Evolutionary conservation across 495 filamentous ascomycete species (phyloP).

Genomic region (Aspergillus steynii): DNA sequence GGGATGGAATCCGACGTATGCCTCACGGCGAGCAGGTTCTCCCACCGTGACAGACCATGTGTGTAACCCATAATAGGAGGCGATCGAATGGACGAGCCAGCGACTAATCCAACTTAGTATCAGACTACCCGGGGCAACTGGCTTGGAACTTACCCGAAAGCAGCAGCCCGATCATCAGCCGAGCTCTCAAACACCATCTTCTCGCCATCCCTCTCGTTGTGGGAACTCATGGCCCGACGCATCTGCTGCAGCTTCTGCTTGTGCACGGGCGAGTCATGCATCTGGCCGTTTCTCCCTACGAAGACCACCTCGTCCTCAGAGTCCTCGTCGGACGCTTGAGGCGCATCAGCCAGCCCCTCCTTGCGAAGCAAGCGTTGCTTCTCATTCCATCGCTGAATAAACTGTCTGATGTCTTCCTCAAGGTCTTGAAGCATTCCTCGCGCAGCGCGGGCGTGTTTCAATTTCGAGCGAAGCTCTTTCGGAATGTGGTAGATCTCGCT

Average conservation of each 20-base stretch:
- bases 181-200: constrained; percentile 78
- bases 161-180: constrained; percentile 70
- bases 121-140: neutral
- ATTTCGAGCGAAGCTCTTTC: constrained; percentile 54
- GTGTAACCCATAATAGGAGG: constrained; percentile 85
- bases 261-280: constrained; percentile 60
- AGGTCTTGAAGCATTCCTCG: constrained; percentile 64
- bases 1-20: constrained; percentile 78
- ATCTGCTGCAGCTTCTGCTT: constrained; percentile 32
- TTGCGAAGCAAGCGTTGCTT: constrained; percentile 38
- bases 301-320: constrained; percentile 94
- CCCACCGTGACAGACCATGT: constrained; percentile 81
- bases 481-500: constrained; percentile 47
- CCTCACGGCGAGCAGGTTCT: constrained; percentile 73
- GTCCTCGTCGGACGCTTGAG: constrained; percentile 53
- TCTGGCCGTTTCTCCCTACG: constrained; percentile 73
- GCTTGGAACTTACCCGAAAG: constrained; percentile 70
- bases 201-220: constrained; percentile 55
- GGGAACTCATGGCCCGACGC: constrained; percentile 42
- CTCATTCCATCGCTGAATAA: constrained; percentile 61
- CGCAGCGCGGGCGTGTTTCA: constrained; percentile 71
- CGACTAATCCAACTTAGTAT: constrained; percentile 52
- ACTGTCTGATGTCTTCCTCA: constrained; percentile 61
- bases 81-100: constrained; percentile 93
- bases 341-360: constrained; percentile 50